Percentiles rank a stretch among this genome's conserved stretches.
phyloP scores from a whole-genome alignment of 2,329 filamentous ascomycete species.

The Colletotrichum viniferum region DNA sequence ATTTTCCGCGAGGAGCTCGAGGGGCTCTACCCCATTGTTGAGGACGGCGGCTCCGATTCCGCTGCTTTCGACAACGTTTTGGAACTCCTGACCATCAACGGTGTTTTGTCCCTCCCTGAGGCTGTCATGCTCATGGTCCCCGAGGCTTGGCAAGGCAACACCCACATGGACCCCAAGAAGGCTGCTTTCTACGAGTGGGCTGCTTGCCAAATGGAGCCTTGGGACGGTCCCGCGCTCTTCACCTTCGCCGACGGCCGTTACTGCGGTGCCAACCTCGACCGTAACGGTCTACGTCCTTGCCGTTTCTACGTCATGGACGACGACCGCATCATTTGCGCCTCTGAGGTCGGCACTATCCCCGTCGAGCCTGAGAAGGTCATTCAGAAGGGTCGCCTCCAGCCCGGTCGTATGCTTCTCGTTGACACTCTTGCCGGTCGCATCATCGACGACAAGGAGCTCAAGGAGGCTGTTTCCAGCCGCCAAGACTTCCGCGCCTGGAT shows the following conservation, averaged over 20 bases:
- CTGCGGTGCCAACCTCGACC: constrained; percentile 95
- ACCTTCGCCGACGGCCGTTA: constrained; percentile 96
- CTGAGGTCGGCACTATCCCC: constrained; percentile 91
- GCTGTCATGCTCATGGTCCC: constrained; percentile 99
- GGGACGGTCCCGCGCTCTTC: constrained; percentile 96
- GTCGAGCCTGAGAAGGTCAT: constrained; percentile 90
- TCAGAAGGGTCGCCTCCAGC: constrained; percentile 92
- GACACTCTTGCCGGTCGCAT: constrained; percentile 89
- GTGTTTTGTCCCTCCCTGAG: constrained; percentile 91
- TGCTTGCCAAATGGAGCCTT: constrained; percentile 98
- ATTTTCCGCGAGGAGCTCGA: constrained; percentile 93
- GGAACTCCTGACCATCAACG: constrained; percentile 92
- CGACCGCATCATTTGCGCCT: constrained; percentile 95
- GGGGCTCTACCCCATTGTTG: constrained; percentile 88
- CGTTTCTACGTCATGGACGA: constrained; percentile 97
- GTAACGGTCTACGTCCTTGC: constrained; percentile 93
- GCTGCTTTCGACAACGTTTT: constrained; percentile 97
- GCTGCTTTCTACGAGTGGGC: constrained; percentile 99
- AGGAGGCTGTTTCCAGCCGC: constrained; percentile 83
- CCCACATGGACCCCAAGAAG: constrained; percentile 90
- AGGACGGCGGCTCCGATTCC: constrained; percentile 95
- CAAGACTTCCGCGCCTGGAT: constrained; percentile 91
- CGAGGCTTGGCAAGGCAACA: constrained; percentile 96
- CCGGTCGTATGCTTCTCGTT: constrained; percentile 94
- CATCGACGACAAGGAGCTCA: constrained; percentile 92